Base-by-base conservation (phyloP, 139 green algal genomes). In the Marvania coccoides region DNA sequence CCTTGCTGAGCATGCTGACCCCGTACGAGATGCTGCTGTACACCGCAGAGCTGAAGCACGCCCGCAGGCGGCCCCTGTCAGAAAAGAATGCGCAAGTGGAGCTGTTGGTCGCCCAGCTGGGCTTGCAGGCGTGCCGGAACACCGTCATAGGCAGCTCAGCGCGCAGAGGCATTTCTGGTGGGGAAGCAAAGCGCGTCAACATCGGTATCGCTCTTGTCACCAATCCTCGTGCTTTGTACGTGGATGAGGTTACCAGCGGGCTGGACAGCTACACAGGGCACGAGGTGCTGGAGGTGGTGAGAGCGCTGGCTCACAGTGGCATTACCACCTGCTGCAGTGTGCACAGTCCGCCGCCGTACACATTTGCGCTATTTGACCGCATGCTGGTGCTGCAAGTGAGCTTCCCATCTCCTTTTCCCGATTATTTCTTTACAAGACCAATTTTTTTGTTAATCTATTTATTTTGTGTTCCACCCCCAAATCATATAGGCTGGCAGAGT, bases 11-110 rank as follows among this genome's bases (percentile, higher is more conserved):
- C 28, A 47, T 33, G 12, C 33, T 70, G 23, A 70, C 63, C 6
- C 28, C 45, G 75, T 84, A 54, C n/a, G 78, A 91, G 70, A 90
- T 90, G 85, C 71, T 95, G 36, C 47, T 90, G 65, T 95, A 95
- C 78, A 94, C 84, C 0, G 82, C 81, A 1, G 84, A 92, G 65
- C 77, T 95, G 37, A 90, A 91, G 75, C 69, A 76, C n/a, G 68
- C 76, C 0, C 33, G 58, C 3, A 34, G 6, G 8, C 73, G 86
- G 76, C 45, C 71, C 2, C 34, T 77, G 19, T 60, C 48, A 0
- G 47, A 24, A 29, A 91, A 91, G 68, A 51, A 69, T 15, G 55
- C 37, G 7, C 65, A 58, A 24, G 63, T 78, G 62, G 24, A 47
- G 24, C 15, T 26, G 8, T 24, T 78, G 7, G 23, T 78, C 5